Conservation (phyloP, 192 early-diverging fungal species). For the Lunasporangiospora selenospora region DNA sequence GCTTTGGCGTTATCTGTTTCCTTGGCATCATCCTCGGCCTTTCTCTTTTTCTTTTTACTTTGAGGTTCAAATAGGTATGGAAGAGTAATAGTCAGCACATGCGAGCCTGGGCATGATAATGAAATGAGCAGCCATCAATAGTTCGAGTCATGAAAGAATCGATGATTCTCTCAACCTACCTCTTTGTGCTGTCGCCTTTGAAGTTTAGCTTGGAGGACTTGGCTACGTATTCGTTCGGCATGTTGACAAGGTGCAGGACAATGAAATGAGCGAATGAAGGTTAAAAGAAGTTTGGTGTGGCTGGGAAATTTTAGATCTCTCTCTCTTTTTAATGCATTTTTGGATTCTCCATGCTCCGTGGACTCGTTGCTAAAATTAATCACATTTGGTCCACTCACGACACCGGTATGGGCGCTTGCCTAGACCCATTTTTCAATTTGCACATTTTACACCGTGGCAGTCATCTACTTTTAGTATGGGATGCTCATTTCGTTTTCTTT, state of each 20-base stretch:
- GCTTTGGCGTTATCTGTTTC: constrained; percentile 35
- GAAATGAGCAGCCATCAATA: neutral
- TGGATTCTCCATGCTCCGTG: constrained; percentile 5
- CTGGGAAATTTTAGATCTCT: no score
- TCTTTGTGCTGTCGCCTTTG: constrained; percentile 66
- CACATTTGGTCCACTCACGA: constrained; percentile 1
- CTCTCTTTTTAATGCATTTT: no score
- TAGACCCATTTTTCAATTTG: neutral
- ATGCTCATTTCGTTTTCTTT: no score
- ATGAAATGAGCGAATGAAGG: no score
- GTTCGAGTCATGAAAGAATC: neutral
- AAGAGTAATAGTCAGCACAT: neutral
- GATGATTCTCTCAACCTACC: constrained; percentile 39
- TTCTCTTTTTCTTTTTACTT: constrained; percentile 72
- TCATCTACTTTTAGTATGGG: no score
- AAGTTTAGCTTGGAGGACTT: constrained; percentile 61
- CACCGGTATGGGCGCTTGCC: constrained; percentile 4
- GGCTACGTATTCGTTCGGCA: constrained; percentile 48
- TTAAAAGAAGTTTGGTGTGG: no score
- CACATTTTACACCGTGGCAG: no score
- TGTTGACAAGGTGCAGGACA: no score
- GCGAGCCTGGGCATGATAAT: neutral
- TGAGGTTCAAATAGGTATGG: neutral
- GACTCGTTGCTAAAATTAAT: constrained; percentile 6
- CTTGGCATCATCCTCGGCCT: constrained; percentile 50